Percentiles rank a stretch among this genome's conserved stretches.
phyloP scores from a whole-genome alignment of 306 rosid species.

The Trifolium subterraneum region DNA sequence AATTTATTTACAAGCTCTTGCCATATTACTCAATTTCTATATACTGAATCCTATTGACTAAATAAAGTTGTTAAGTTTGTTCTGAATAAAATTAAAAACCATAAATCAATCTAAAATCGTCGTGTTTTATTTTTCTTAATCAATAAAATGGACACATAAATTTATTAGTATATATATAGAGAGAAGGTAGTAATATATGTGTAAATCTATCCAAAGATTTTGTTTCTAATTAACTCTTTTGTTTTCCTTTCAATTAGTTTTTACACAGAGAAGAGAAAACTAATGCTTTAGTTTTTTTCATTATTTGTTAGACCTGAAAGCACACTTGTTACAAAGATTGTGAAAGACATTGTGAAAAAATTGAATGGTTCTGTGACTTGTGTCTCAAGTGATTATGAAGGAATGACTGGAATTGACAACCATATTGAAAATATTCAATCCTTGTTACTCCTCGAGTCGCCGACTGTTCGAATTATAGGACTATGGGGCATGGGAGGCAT shows the following conservation, averaged over 20 bases:
- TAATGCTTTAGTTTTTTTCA: neutral
- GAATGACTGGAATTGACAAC: neutral
- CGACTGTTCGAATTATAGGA: neutral
- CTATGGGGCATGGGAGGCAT: conserved; percentile 3
- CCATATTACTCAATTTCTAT: neutral
- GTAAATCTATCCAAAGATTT: no score
- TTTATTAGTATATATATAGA: no score
- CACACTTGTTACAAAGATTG: neutral
- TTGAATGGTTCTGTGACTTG: neutral
- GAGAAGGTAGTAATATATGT: no score
- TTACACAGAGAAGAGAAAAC: neutral
- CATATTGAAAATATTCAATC: neutral
- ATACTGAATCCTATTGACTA: no score
- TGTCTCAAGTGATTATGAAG: neutral
- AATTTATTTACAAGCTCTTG: neutral
- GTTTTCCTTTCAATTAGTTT: neutral
- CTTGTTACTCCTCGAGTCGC: neutral
- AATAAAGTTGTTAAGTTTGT: no score
- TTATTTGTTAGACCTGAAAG: neutral
- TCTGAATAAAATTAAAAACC: no score
- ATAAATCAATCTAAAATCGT: no score
- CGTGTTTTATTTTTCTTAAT: no score
- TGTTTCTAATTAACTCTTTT: no score
- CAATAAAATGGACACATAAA: no score
- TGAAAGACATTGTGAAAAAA: neutral